phyloP scores from a whole-genome alignment of 306 rosid genomes.

The Castanospermum australe region DNA sequence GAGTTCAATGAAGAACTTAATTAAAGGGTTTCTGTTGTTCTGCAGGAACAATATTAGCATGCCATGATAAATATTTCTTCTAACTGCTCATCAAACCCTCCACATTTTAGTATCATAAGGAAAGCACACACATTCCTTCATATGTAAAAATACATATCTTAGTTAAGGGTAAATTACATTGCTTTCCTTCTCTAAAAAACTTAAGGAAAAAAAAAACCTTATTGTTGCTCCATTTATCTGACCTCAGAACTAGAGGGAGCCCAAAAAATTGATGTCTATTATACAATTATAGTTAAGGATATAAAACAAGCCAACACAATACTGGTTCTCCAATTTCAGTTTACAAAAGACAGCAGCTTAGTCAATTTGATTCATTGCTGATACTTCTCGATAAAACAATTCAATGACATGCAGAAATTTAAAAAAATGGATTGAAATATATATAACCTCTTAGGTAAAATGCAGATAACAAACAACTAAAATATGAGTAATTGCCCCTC shows the following conservation, averaged over 20 bases:
- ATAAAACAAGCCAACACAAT: constrained; percentile 16
- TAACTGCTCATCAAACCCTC: constrained; percentile 2
- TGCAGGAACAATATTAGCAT: constrained; percentile 1
- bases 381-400: background rate
- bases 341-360: background rate
- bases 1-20: background rate
- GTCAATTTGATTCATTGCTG: background rate
- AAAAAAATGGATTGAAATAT: constrained; percentile 4
- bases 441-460: background rate
- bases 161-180: background rate
- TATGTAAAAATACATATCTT: constrained; percentile 1
- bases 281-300: background rate
- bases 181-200: background rate
- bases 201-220: background rate
- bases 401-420: constrained; percentile 21
- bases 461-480: constrained; percentile 24
- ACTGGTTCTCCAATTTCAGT: background rate
- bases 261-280: background rate
- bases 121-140: background rate
- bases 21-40: background rate
- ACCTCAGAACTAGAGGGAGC: background rate
- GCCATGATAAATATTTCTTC: background rate
- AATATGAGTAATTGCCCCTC: constrained; percentile 11
- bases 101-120: background rate
- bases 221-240: background rate